A percentile compares a stretch with the other conserved stretches of the same genome.
phyloP scores from a whole-genome alignment of 1,284 basidiomycete genomes.

The Neonothopanus nambi region DNA sequence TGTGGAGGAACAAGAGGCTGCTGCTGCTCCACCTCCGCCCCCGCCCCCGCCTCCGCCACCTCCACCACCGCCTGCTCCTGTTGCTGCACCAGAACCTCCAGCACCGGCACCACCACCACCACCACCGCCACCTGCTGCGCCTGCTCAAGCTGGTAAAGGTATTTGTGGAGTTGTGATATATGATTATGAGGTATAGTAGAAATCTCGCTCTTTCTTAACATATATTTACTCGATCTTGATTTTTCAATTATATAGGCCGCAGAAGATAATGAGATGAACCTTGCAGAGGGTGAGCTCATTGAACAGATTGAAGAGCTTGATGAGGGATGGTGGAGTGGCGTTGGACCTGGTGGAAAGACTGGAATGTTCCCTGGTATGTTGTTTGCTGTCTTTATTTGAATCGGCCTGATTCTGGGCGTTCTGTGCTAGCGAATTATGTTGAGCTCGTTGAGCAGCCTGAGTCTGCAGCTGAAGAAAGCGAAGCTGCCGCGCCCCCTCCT shows the following conservation, averaged over 20 bases:
- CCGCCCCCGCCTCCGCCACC: slow-evolving; percentile 36
- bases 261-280: background rate
- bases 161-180: slow-evolving; percentile 62
- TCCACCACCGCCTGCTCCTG: slow-evolving; percentile 27
- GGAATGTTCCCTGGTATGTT: slow-evolving; percentile 77
- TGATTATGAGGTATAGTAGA: slow-evolving; percentile 65
- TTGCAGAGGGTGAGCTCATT: too few species aligned
- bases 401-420: background rate
- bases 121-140: slow-evolving; percentile 24
- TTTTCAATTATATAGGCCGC: background rate
- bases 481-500: slow-evolving; percentile 25
- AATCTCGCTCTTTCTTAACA: background rate
- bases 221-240: background rate
- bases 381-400: slow-evolving; percentile 56
- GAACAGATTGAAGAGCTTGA: slow-evolving; percentile 81
- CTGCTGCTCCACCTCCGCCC: slow-evolving; percentile 4
- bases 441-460: slow-evolving; percentile 57
- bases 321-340: slow-evolving; percentile 85
- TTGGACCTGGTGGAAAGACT: slow-evolving; percentile 58
- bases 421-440: slow-evolving; percentile 71
- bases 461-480: slow-evolving; percentile 28
- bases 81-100: slow-evolving; percentile 22
- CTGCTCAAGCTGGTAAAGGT: slow-evolving; percentile 28
- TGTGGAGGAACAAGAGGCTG: too few species aligned
- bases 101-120: slow-evolving; percentile 38